phyloP scores from a whole-genome alignment of 2,329 filamentous ascomycete genomes.

The Alternaria sp. region DNA sequence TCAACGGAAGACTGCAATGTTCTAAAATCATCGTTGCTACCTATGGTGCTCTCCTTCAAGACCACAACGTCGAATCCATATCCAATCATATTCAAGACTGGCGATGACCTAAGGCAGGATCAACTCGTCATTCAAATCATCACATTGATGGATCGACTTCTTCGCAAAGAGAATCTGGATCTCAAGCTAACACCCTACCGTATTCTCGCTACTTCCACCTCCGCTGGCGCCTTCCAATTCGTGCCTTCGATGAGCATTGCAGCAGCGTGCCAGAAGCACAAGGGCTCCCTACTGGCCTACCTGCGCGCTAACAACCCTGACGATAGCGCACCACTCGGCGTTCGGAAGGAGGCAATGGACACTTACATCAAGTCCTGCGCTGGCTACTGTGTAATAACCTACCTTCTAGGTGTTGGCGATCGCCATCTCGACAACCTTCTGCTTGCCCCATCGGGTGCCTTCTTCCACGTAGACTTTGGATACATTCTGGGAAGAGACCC shows the following conservation, averaged over 20 bases:
- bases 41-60: conserved; percentile 89
- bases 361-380: conserved; percentile 96
- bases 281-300: conserved; percentile 78
- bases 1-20: conserved; percentile 85
- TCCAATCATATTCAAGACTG: conserved; percentile 95
- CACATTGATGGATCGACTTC: conserved; percentile 93
- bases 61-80: conserved; percentile 79
- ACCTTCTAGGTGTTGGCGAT: conserved; percentile 94
- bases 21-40: conserved; percentile 93
- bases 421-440: conserved; percentile 95
- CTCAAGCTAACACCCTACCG: conserved; percentile 95
- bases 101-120: conserved; percentile 94
- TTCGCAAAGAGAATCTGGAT: conserved; percentile 95
- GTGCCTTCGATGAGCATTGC: conserved; percentile 86
- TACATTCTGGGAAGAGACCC: conserved; percentile 97
- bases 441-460: conserved; percentile 86
- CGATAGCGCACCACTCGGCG: conserved; percentile 76
- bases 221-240: conserved; percentile 91
- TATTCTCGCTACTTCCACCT: conserved; percentile 89
- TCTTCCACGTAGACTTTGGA: conserved; percentile 98
- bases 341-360: conserved; percentile 91
- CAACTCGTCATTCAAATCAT: conserved; percentile 98
- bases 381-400: conserved; percentile 98
- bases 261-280: conserved; percentile 82
- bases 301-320: conserved; percentile 90